phyloP scores from a whole-genome alignment of 2,329 filamentous ascomycete species.

The Achaetomium macrosporum region DNA sequence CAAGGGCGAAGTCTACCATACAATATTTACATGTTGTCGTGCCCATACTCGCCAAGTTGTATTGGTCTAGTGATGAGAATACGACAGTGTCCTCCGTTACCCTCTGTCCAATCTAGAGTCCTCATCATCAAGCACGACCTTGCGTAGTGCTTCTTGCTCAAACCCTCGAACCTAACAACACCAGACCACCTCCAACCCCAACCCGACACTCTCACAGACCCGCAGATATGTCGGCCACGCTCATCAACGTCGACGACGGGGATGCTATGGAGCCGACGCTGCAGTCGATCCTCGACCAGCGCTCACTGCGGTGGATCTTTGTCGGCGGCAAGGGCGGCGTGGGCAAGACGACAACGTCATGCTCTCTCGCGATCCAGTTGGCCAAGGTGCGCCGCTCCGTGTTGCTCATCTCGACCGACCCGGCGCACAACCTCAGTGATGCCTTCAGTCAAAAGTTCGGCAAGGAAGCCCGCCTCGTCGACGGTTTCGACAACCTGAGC shows the following conservation, averaged over 20 bases:
- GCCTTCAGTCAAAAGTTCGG: slow-evolving; percentile 99
- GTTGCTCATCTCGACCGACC: slow-evolving; percentile 95
- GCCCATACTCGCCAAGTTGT: neutral
- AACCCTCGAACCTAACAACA: neutral
- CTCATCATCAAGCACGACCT: neutral
- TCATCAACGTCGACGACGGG: slow-evolving; percentile 45
- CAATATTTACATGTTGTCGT: neutral
- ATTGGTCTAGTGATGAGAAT: no score
- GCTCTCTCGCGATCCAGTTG: slow-evolving; percentile 95
- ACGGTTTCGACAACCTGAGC: slow-evolving; percentile 88
- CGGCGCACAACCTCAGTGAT: slow-evolving; percentile 95
- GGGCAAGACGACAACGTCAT: slow-evolving; percentile 98
- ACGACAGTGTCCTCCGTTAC: no score
- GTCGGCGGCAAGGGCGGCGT: slow-evolving; percentile 98
- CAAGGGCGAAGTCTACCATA: slow-evolving; percentile 1
- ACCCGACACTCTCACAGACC: neutral
- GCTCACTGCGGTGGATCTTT: slow-evolving; percentile 96
- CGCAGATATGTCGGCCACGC: slow-evolving; percentile 36
- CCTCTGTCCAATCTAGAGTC: no score
- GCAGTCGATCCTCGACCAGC: slow-evolving; percentile 91
- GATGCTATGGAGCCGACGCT: slow-evolving; percentile 86
- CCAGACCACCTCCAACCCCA: neutral
- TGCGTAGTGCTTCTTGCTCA: neutral
- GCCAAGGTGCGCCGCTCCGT: slow-evolving; percentile 92
- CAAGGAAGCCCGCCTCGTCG: slow-evolving; percentile 89